phyloP scores from a whole-genome alignment of 2,329 filamentous ascomycete species.

The Ophiostoma ips region DNA sequence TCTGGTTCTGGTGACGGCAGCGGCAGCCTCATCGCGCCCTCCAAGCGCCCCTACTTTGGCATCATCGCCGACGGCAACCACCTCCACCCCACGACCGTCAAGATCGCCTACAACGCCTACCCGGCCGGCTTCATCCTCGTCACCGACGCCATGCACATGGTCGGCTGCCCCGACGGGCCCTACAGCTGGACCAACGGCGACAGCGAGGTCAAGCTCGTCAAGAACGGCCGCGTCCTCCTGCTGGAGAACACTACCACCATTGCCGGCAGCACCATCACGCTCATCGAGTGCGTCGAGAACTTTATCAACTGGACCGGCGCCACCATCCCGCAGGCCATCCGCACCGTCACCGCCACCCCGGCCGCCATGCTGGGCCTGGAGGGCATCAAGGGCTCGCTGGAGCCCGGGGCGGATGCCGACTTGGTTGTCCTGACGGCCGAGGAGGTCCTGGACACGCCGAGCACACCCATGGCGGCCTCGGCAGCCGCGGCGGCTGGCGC shows the following conservation, averaged over 20 bases:
- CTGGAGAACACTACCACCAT: constrained; percentile 69
- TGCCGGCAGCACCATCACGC: constrained; percentile 57
- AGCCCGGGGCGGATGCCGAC: constrained; percentile 52
- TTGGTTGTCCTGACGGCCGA: constrained; percentile 53
- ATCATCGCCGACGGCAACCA: constrained; percentile 87
- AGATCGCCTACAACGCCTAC: constrained; percentile 78
- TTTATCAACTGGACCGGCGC: constrained; percentile 63
- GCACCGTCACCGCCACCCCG: constrained; percentile 62
- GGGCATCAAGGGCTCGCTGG: constrained; percentile 50
- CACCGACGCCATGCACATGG: constrained; percentile 82
- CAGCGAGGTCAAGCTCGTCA: constrained; percentile 44
- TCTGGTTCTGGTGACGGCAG: constrained; percentile 16
- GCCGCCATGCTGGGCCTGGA: constrained; percentile 61
- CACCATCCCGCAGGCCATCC: constrained; percentile 52
- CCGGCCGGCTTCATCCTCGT: constrained; percentile 77
- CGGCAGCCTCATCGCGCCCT: constrained; percentile 20
- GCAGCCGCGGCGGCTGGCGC: constrained; percentile 1
- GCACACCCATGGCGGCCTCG: constrained; percentile 5
- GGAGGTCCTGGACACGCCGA: constrained; percentile 13
- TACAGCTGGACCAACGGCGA: constrained; percentile 76
- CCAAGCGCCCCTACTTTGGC: constrained; percentile 69
- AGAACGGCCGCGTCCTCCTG: constrained; percentile 57
- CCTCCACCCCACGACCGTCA: constrained; percentile 74
- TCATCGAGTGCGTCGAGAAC: constrained; percentile 75
- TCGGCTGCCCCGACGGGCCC: constrained; percentile 68